These are phyloP conservation scores for Phialophora expanda DNA, from an alignment of 2,329 filamentous ascomycete species.

Conservation along the genomic window DNA sequence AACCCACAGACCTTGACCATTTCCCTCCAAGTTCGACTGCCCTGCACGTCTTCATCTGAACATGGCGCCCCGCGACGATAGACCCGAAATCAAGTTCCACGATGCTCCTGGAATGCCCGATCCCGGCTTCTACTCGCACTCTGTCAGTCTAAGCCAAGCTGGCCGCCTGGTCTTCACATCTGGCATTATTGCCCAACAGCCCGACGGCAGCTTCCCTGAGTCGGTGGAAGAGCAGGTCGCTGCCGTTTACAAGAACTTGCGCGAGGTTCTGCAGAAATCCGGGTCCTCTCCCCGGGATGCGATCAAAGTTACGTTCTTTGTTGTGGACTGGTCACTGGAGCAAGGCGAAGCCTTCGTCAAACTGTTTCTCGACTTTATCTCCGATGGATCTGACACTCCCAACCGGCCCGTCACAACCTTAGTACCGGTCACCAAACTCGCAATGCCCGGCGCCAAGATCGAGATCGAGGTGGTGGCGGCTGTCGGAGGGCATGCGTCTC, in stretches of 20 bases:
- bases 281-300: slow-evolving; percentile 48
- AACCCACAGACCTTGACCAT: background rate
- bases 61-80: slow-evolving; percentile 27
- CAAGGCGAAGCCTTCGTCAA: slow-evolving; percentile 47
- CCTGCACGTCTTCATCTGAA: background rate
- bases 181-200: slow-evolving; percentile 18
- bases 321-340: slow-evolving; percentile 42
- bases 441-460: slow-evolving; percentile 48
- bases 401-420: slow-evolving; percentile 52
- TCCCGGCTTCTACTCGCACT: slow-evolving; percentile 27
- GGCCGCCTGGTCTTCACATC: slow-evolving; percentile 25
- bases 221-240: slow-evolving; percentile 52
- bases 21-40: background rate
- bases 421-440: slow-evolving; percentile 50
- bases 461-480: slow-evolving; percentile 53
- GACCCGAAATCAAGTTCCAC: slow-evolving; percentile 21
- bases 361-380: slow-evolving; percentile 23
- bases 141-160: slow-evolving; percentile 12
- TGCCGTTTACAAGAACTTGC: slow-evolving; percentile 47
- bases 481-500: slow-evolving; percentile 16
- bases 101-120: slow-evolving; percentile 25
- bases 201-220: slow-evolving; percentile 42
- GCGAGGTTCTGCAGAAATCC: slow-evolving; percentile 44
- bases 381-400: slow-evolving; percentile 42
- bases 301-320: slow-evolving; percentile 51